Base-by-base conservation (phyloP, 1,284 basidiomycete species). In the Melampsora americana region DNA sequence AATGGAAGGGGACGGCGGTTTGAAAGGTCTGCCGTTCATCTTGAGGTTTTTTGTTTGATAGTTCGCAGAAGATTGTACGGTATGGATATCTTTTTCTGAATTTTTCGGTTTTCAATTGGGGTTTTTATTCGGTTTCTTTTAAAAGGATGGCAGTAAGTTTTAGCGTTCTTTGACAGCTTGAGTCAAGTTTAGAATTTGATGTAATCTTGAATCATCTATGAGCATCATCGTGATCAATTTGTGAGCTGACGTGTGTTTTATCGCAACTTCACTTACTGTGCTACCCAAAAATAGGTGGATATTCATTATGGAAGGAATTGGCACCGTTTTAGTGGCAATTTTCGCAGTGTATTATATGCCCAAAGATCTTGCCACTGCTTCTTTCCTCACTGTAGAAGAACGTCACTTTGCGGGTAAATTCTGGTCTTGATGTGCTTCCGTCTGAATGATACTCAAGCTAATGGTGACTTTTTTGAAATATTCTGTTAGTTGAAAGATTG, bases 1-100 rank as follows among this genome's bases (percentile, higher is more conserved):
- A 46, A 65, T 78, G 60, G 74, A 78, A 4, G 77, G 74, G 32
- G 56, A 71, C 20, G 39, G 56, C 14, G 62, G 65, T 23, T 12
- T 64, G 5, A 23, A 18, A 53, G 16, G 18, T 18, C 23, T 18
- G 50, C 12, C 50, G 50, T 53, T 20, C 16, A 23, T 4, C 18
- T 20, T 12, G 14, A 53, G 3, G 35, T 35, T 35, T n/a, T 35
- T 35, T 35, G 35, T 9, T 4, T 18, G 18, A 5, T 16, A 53
- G 3, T 53, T 16, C 14, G 23, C 50, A 2, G 16, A 4, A 2
- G 14, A 53, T 5, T 53, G 5, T 53, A 20, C 5, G 14, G 14
- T 23, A 53, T 53, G 50, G 14, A 53, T 53, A 12, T 16, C 35
- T 4, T 35, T 35, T 35, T 9, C 5, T 35, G 35, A 9, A 35